A percentile compares a stretch with the other conserved stretches of the same genome.
phyloP scores from a whole-genome alignment of 148 eudicot genomes.

The Spergularia marina region DNA sequence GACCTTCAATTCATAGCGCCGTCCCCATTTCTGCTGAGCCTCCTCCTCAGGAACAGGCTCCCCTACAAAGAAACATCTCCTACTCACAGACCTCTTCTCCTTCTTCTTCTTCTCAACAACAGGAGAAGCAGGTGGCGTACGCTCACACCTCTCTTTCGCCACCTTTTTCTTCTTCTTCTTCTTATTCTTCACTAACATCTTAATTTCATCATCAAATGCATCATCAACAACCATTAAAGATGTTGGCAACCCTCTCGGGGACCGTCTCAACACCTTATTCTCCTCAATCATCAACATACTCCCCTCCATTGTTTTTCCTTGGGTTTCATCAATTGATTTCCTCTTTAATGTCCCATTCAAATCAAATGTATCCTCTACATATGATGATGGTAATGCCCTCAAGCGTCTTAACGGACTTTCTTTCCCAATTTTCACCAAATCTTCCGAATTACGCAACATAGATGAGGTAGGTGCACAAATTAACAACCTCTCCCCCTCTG shows the following conservation, averaged over 20 bases:
- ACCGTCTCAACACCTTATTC: constrained; percentile 33
- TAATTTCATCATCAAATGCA: constrained; percentile 28
- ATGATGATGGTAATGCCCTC: neutral
- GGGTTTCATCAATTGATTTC: neutral
- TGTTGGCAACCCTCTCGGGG: constrained; percentile 31
- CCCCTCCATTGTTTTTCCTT: constrained; percentile 13
- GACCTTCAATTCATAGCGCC: constrained; percentile 91
- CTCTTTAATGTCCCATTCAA: neutral
- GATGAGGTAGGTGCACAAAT: neutral
- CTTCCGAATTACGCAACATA: neutral
- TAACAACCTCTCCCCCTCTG: neutral
- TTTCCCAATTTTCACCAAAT: neutral
- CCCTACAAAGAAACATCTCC: constrained; percentile 48
- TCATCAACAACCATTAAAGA: constrained; percentile 25
- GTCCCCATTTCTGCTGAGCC: constrained; percentile 67
- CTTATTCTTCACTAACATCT: constrained; percentile 10
- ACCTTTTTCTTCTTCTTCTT: constrained; percentile 27
- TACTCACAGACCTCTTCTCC: constrained; percentile 19
- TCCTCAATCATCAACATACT: constrained; percentile 18
- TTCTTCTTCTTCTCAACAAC: neutral
- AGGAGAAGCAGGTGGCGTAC: neutral
- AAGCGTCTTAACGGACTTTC: neutral
- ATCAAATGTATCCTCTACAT: neutral
- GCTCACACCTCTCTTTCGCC: neutral
- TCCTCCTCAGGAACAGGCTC: constrained; percentile 68